Base-by-base conservation (phyloP, 2,329 filamentous ascomycete species). In the Fusarium guadeloupense region DNA sequence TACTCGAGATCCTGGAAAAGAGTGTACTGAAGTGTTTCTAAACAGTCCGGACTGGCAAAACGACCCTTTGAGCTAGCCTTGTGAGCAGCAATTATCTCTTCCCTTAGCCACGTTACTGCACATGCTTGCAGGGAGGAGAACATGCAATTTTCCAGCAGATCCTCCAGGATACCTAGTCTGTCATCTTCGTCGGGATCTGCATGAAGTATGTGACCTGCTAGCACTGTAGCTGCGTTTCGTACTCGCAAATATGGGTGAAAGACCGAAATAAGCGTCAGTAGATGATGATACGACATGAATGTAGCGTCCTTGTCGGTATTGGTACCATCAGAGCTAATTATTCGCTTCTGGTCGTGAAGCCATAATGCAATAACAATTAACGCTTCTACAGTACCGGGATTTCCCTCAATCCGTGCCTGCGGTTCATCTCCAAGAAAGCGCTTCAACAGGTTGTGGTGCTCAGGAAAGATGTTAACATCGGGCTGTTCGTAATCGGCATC, bases 131-230 rank as follows among this genome's bases (percentile, higher is more conserved):
- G 77, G 1, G 82, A 79, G 3, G 85, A 80, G 65, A 86, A 89
- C 64, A 85, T 81, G 77, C 86, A 89, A 70, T 88, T 86, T 72
- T 89, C 85, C 12, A 89, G 74, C 12, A 89, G 78, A 67, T 89
- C 87, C 46, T 86, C 83, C 9, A 90, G 79, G 60, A 89, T 89
- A 23, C 81, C 78, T 14, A 89, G 75, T 6, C 86, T 80, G 67
- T 84, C 80, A 4, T 82, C 79, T 55, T 86, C 84, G 21, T 85
- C 80, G 1, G 86, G 85, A 59, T 88, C 81, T 3, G 83, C 77
- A 66, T 89, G 86, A 30, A 87, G 77, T 13, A 86, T 74, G 2
- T 73, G 69, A 8, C 84, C 84, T 4, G 85, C 84, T 12, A 86
- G 77, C 4, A 75, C 72, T 3, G 80, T 84, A 4, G 83, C 80